These are phyloP conservation scores for Avicennia marina DNA, from an alignment of 257 asterid genomes.

Conservation along the genomic window DNA sequence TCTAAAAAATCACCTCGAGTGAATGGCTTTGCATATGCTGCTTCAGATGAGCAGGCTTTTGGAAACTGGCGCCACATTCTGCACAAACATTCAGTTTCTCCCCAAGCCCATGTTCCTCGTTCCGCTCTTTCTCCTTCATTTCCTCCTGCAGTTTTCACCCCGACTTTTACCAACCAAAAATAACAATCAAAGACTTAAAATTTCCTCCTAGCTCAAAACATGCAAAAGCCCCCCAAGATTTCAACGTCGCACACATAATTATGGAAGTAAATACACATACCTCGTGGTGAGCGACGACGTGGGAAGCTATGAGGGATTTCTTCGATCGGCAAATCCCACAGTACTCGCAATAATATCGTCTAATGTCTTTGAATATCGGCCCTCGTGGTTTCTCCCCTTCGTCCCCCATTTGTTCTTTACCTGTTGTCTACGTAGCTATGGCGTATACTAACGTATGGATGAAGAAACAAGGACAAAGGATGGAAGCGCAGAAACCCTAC, in stretches of 20 bases:
- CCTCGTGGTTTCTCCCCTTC: constrained; percentile 25
- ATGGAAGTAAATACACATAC: too few relatives aligned
- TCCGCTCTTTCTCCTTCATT: constrained; percentile 22
- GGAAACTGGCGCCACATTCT: constrained; percentile 65
- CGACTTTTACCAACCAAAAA: background rate
- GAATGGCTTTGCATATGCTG: constrained; percentile 94
- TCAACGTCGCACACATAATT: too few relatives aligned
- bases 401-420: constrained; percentile 11
- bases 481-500: constrained; percentile 2
- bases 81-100: constrained; percentile 48
- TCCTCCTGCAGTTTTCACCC: constrained; percentile 36
- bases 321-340: constrained; percentile 92
- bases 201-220: too few relatives aligned
- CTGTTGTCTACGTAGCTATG: background rate
- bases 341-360: constrained; percentile 70
- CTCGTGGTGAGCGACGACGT: constrained; percentile 54
- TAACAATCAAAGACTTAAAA: too few relatives aligned
- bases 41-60: constrained; percentile 79
- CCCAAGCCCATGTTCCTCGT: constrained; percentile 15
- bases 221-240: background rate
- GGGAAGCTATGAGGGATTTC: constrained; percentile 66
- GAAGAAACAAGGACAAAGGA: constrained; percentile 3
- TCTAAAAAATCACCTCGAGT: constrained; percentile 41
- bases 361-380: constrained; percentile 59
- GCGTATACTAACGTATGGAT: background rate